phyloP scores from a whole-genome alignment of 169 alveolate genomes.

The Toxoplasma gondii region DNA sequence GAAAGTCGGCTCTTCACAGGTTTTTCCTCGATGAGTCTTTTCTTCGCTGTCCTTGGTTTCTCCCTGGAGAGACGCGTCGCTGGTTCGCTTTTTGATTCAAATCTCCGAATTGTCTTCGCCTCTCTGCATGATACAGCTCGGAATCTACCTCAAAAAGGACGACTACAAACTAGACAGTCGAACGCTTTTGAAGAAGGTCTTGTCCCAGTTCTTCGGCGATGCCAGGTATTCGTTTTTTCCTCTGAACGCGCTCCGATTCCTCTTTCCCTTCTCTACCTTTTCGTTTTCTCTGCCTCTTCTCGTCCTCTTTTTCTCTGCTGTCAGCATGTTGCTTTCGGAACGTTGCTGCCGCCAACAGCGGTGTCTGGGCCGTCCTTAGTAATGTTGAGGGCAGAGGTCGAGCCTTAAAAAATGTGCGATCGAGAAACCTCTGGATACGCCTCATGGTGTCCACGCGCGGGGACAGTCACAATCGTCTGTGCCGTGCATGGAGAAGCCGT shows the following conservation, averaged over 20 bases:
- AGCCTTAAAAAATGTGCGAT: too few relatives aligned
- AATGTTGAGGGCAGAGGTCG: too few relatives aligned
- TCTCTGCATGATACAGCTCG: conserved; percentile 64
- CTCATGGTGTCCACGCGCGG: too few relatives aligned
- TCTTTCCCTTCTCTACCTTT: conserved; percentile 35
- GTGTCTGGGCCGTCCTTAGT: too few relatives aligned
- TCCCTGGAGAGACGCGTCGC: background rate
- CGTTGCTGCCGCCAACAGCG: too few relatives aligned
- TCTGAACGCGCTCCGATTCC: conserved; percentile 49
- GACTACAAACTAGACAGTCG: conserved; percentile 84
- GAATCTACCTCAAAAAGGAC: conserved; percentile 82
- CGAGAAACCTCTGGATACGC: too few relatives aligned
- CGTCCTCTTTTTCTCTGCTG: too few relatives aligned
- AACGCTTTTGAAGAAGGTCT: conserved; percentile 83
- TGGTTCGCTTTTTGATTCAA: background rate
- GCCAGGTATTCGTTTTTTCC: conserved; percentile 47
- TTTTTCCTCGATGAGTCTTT: too few relatives aligned
- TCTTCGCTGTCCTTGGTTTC: background rate
- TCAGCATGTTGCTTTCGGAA: too few relatives aligned
- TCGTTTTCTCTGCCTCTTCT: background rate
- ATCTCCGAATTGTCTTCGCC: background rate
- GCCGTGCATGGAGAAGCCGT: too few relatives aligned
- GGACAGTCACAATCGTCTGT: too few relatives aligned
- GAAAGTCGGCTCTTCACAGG: too few relatives aligned
- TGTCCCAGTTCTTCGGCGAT: conserved; percentile 81